Conservation (phyloP, 805 yeast genomes). For the Isabelozyma pseudorhagii region DNA sequence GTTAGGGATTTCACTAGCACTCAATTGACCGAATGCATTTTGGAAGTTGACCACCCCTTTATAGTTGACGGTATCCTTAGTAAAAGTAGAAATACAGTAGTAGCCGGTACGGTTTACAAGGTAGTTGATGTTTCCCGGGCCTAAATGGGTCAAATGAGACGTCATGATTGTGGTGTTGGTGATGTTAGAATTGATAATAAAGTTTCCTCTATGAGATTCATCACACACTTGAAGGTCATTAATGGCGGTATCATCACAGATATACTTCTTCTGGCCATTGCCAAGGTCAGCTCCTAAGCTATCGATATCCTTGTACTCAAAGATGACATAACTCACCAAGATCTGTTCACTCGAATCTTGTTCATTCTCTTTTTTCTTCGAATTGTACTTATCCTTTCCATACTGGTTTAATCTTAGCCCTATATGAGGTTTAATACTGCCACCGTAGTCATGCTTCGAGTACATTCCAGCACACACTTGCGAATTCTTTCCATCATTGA, state of each 20-base stretch:
- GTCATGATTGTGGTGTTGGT: constrained; percentile 56
- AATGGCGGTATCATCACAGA: constrained; percentile 76
- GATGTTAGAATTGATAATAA: constrained; percentile 50
- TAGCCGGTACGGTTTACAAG: constrained; percentile 76
- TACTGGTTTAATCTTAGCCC: constrained; percentile 25
- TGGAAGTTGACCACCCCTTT: constrained; percentile 75
- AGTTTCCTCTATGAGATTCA: constrained; percentile 53
- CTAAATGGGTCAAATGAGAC: constrained; percentile 51
- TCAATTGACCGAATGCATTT: constrained; percentile 85
- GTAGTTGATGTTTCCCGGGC: constrained; percentile 61
- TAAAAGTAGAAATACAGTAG: constrained; percentile 81
- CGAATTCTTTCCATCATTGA: constrained; percentile 45
- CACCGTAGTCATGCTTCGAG: constrained; percentile 83
- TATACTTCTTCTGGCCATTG: constrained; percentile 46
- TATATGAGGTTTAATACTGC: constrained; percentile 49
- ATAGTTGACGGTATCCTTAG: constrained; percentile 46
- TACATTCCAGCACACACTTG: constrained; percentile 91
- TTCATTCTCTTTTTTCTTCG: constrained; percentile 15
- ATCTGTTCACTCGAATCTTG: constrained; percentile 34
- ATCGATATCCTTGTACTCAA: constrained; percentile 77
- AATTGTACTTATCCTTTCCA: constrained; percentile 24
- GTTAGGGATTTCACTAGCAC: constrained; percentile 90
- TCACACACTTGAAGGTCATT: constrained; percentile 49
- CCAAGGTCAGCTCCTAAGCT: constrained; percentile 55
- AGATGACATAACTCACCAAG: constrained; percentile 65